Conservation (phyloP, 148 eudicot genomes). For the Drosera capensis region DNA sequence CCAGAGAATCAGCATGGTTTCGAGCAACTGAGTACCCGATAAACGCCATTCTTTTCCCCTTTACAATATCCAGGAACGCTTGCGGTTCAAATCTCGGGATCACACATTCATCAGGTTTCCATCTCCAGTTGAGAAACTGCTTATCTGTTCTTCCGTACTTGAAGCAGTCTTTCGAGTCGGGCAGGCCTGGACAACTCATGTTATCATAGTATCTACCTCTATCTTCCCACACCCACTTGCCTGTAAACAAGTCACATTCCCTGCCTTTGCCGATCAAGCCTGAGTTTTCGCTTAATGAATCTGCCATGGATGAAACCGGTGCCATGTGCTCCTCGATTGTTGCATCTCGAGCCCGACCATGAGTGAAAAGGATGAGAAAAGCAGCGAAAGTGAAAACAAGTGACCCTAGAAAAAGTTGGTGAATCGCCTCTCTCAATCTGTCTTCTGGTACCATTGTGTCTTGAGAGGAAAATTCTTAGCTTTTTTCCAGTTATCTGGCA, state of each 20-base stretch:
- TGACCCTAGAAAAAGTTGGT: not conserved
- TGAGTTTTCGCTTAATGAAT: not conserved
- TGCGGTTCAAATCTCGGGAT: conserved; percentile 21
- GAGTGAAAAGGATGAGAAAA: not conserved
- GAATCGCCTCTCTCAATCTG: not conserved
- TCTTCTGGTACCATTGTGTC: too few species aligned
- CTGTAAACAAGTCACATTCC: conserved; percentile 25
- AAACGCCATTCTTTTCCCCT: conserved; percentile 27
- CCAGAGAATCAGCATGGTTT: conserved; percentile 34
- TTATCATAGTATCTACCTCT: conserved; percentile 26
- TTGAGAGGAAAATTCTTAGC: too few species aligned
- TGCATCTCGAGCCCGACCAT: not conserved
- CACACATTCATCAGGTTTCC: conserved; percentile 36
- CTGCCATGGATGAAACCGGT: not conserved
- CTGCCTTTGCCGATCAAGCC: too few species aligned
- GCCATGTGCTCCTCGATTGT: not conserved
- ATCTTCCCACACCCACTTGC: conserved; percentile 26
- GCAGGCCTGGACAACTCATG: conserved; percentile 20
- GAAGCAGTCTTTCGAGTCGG: conserved; percentile 28
- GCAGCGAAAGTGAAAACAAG: not conserved
- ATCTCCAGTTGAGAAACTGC: conserved; percentile 35
- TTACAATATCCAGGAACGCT: conserved; percentile 16
- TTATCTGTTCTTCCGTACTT: conserved; percentile 36
- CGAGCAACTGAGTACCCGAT: conserved; percentile 41
- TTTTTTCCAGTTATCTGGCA: too few species aligned